A percentile compares a stretch with the other conserved stretches of the same genome.
Evolutionary conservation across 2,329 filamentous ascomycete genomes (phyloP).

Genomic region (Fusarium pseudoanthophilum): DNA sequence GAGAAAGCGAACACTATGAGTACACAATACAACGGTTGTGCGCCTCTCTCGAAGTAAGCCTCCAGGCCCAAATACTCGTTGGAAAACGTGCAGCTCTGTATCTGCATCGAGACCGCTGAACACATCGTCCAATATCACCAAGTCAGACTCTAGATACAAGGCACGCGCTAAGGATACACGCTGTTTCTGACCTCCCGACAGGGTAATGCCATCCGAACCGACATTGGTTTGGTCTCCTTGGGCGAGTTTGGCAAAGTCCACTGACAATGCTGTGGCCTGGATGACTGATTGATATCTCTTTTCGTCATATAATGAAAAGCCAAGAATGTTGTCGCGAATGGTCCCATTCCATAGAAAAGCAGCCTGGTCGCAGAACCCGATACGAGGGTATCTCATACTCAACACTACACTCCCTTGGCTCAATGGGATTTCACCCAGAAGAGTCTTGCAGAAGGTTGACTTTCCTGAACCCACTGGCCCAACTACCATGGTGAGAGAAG

Average conservation of each 20-base stretch:
- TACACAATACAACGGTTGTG: slow-evolving; percentile 55
- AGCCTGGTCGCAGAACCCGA: slow-evolving; percentile 49
- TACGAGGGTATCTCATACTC: slow-evolving; percentile 20
- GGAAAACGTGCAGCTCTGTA: slow-evolving; percentile 57
- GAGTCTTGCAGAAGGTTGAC: slow-evolving; percentile 51
- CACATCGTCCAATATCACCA: slow-evolving; percentile 58
- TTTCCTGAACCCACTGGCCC: slow-evolving; percentile 53
- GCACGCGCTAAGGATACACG: slow-evolving; percentile 57
- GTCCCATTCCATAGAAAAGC: slow-evolving; percentile 50
- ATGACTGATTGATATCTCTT: slow-evolving; percentile 49
- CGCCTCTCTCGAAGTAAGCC: slow-evolving; percentile 53
- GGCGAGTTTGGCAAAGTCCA: slow-evolving; percentile 47
- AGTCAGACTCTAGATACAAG: slow-evolving; percentile 54
- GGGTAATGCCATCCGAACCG: slow-evolving; percentile 53
- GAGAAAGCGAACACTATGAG: slow-evolving; percentile 47
- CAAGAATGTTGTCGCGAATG: slow-evolving; percentile 53
- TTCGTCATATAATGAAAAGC: slow-evolving; percentile 46
- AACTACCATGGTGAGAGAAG: slow-evolving; percentile 48
- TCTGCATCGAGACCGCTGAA: slow-evolving; percentile 57
- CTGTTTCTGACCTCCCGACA: slow-evolving; percentile 56
- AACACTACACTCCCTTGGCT: slow-evolving; percentile 22
- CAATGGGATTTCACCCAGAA: slow-evolving; percentile 46
- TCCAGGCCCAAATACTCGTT: slow-evolving; percentile 53
- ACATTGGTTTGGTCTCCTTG: slow-evolving; percentile 52
- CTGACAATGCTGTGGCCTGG: slow-evolving; percentile 47